These are phyloP conservation scores for Zoysia matrella DNA, from an alignment of 202 grass and related monocot species.

Conservation along the genomic window DNA sequence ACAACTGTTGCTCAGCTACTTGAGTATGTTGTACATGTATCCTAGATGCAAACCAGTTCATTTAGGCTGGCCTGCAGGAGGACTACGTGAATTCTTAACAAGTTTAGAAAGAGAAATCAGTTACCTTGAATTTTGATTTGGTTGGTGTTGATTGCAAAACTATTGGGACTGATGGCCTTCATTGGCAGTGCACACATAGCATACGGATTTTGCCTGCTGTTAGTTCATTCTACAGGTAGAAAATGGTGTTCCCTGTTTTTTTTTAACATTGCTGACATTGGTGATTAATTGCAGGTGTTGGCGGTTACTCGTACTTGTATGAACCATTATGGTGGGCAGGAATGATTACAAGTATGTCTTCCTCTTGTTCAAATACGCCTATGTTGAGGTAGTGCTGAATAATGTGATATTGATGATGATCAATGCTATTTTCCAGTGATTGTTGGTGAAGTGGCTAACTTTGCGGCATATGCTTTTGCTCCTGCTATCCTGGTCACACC, in stretches of 20 bases:
- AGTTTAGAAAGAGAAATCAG: background rate
- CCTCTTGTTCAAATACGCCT: constrained; percentile 21
- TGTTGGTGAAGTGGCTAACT: constrained; percentile 97
- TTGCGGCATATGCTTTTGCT: constrained; percentile 98
- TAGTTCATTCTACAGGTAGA: constrained; percentile 12
- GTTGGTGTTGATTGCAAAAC: constrained; percentile 6
- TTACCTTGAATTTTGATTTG: background rate
- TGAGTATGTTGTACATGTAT: background rate
- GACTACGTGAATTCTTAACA: background rate
- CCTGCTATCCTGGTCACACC: constrained; percentile 98
- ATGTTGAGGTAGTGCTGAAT: constrained; percentile 8
- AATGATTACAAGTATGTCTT: constrained; percentile 89
- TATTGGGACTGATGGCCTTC: background rate
- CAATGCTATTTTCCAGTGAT: constrained; percentile 71
- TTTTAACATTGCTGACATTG: background rate
- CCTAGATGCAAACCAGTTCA: background rate
- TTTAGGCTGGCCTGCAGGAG: background rate
- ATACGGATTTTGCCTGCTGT: background rate
- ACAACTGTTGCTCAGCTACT: background rate
- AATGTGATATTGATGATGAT: constrained; percentile 35
- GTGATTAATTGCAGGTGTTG: constrained; percentile 53
- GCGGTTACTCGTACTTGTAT: constrained; percentile 37
- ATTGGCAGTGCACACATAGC: background rate
- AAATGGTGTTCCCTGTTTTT: background rate
- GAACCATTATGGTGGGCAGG: constrained; percentile 98